Conservation (phyloP, 257 asterid species). For the Thymus mandschuricus region DNA sequence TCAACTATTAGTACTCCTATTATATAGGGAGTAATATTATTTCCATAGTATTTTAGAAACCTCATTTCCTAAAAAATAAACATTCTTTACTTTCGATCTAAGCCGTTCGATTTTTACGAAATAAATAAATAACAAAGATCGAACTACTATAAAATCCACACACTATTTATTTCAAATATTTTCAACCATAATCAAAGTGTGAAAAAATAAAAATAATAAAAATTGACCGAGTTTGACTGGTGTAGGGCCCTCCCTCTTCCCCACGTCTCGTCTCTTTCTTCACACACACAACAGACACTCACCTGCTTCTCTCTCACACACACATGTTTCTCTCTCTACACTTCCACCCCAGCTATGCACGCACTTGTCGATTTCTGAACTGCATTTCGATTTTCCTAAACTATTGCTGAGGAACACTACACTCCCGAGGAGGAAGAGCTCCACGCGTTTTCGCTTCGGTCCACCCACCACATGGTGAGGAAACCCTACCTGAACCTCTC, state of each 20-base stretch:
- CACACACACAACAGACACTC: background rate
- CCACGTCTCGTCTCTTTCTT: constrained; percentile 17
- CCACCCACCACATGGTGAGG: constrained; percentile 49
- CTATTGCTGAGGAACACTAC: background rate
- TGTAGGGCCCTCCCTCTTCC: background rate
- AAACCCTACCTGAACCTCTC: constrained; percentile 26
- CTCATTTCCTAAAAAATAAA: background rate
- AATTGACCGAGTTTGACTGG: background rate
- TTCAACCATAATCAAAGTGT: no score
- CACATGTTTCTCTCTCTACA: background rate
- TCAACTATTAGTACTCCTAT: no score
- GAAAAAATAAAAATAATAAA: background rate
- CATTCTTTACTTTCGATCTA: no score
- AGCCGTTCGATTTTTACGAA: background rate
- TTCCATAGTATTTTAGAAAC: background rate
- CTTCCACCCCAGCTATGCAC: background rate
- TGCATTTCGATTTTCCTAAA: background rate
- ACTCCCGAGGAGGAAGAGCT: constrained; percentile 21
- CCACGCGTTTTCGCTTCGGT: background rate
- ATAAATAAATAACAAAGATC: background rate
- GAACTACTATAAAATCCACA: no score
- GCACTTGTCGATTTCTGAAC: background rate
- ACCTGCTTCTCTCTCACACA: background rate
- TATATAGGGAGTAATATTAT: no score
- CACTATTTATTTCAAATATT: background rate